Evolutionary conservation across 352 stramenopile species (phyloP), one percentile per base, ranked within the genome.

Genomic region (Pythium periplocum): DNA sequence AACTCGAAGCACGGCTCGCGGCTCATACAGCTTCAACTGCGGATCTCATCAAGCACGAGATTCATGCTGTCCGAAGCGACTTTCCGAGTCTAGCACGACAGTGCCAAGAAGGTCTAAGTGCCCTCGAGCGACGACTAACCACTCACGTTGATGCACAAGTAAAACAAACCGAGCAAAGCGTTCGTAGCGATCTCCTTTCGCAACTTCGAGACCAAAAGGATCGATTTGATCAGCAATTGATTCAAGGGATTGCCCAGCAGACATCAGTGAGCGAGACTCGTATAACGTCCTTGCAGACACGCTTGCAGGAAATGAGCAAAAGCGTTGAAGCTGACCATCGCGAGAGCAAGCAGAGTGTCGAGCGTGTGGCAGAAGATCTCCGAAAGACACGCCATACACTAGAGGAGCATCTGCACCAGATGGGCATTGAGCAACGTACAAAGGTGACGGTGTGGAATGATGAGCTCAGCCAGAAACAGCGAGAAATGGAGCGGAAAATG

Each of bases 331-430:
- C 30, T 8, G 78, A 89, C 43, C 68, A 81, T 51, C 71, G 67
- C 33, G 78, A 88, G 32, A 54, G 74, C 7, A 85, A 78, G 34
- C 26, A 59, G 33, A 45, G 53, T 4, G 11, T 81, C 2, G 72
- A 84, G 6, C 38, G 50, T 0, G 32, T 81, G 0, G 56, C 81
- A 0, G 78, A 89, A 52, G 60, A 65, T 3, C 49, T 78, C 0
- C 73, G 75, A 39, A 75, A 75, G 34, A 60, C 40, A 26, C 71
- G 77, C 5, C 68, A 85, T 17, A 53, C 64, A 3, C 49, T 83
- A 4, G 69, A 88, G 64, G 76, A 88, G 40, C 61, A 72, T 30
- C 46, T 86, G 8, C 66, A 89, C 10, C 45, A 52, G 6, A 9
- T 83, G 3, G 53, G 40, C 0, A 68, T 77, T 45, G 74, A 89